These are phyloP conservation scores for Cucumis cinereus DNA, from an alignment of 306 rosid genomes.

Conservation along the genomic window DNA sequence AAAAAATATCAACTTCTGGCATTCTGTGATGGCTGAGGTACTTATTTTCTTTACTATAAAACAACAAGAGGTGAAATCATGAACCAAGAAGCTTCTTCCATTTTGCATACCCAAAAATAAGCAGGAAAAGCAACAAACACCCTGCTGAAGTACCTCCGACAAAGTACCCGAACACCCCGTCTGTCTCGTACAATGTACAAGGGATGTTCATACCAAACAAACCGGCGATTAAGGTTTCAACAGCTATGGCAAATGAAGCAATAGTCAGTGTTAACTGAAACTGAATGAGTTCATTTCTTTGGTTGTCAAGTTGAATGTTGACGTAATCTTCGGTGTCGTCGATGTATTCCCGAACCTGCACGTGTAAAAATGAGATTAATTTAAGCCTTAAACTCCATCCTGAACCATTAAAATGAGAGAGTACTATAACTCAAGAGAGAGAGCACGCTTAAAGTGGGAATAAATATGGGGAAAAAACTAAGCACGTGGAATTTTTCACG, in stretches of 20 bases:
- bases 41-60: not conserved
- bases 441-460: too few relatives aligned
- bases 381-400: not conserved
- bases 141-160: slow-evolving; percentile 31
- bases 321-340: slow-evolving; percentile 97
- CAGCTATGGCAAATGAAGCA: slow-evolving; percentile 70
- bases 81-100: slow-evolving; percentile 89
- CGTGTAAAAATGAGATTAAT: not conserved
- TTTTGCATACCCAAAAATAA: slow-evolving; percentile 71
- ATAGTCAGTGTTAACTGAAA: slow-evolving; percentile 85
- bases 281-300: slow-evolving; percentile 91
- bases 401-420: too few relatives aligned
- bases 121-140: slow-evolving; percentile 39
- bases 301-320: slow-evolving; percentile 95
- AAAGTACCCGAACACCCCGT: slow-evolving; percentile 44
- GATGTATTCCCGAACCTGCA: slow-evolving; percentile 92
- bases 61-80: slow-evolving; percentile 15
- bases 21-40: not conserved
- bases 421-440: too few relatives aligned
- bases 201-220: slow-evolving; percentile 90
- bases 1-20: not conserved
- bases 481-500: too few relatives aligned
- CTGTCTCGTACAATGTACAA: slow-evolving; percentile 1
- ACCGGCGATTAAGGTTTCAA: slow-evolving; percentile 65
- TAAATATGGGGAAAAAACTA: too few relatives aligned